Evolutionary conservation across 495 filamentous ascomycete genomes (phyloP).

Genomic region (Chaetomidium leptoderma): DNA sequence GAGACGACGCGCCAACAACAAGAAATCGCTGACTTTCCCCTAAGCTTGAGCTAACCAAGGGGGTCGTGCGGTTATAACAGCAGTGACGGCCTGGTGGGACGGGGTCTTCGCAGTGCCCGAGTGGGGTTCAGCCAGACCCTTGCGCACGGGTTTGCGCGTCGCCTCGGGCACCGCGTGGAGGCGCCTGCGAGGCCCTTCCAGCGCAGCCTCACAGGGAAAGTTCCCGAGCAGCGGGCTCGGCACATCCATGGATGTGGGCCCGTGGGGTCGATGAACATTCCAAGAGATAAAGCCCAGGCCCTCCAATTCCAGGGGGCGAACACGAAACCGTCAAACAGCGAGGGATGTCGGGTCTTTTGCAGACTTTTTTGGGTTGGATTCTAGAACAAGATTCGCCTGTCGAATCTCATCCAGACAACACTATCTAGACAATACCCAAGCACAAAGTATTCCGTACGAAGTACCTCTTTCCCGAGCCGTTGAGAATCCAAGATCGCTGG

Average conservation of each 20-base stretch:
- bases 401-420: background rate
- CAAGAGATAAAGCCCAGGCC: no score
- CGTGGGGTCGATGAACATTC: background rate
- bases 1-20: background rate
- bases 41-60: background rate
- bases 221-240: slow-evolving; percentile 2
- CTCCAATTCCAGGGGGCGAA: no score
- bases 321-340: no score
- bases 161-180: background rate
- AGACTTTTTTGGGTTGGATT: no score
- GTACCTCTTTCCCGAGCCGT: background rate
- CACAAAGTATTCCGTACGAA: no score
- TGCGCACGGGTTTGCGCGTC: slow-evolving; percentile 9
- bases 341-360: no score
- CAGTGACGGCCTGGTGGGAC: slow-evolving; percentile 9
- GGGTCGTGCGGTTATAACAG: slow-evolving; percentile 6
- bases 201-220: background rate
- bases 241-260: background rate
- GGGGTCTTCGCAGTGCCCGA: slow-evolving; percentile 25
- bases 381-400: no score
- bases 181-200: background rate
- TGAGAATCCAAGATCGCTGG: background rate
- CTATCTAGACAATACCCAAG: no score
- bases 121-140: slow-evolving; percentile 7
- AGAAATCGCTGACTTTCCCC: background rate